A percentile compares a stretch with the other conserved stretches of the same genome.
phyloP scores from a whole-genome alignment of 2,329 filamentous ascomycete species.

The Tolypocladium nubicola region DNA sequence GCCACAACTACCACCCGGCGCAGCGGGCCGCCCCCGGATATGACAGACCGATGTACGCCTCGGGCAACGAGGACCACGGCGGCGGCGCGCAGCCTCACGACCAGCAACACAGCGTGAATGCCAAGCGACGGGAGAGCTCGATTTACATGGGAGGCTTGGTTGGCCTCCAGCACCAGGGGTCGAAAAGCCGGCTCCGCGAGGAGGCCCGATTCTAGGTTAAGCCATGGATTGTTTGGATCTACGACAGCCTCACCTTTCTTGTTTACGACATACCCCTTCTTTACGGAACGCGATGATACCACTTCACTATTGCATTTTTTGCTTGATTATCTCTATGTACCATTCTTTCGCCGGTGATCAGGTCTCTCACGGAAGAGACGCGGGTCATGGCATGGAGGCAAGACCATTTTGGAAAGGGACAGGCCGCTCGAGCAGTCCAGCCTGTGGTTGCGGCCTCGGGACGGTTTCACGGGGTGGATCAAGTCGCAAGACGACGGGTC shows the following conservation, averaged over 20 bases:
- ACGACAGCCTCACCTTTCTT: neutral
- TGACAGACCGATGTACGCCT: slow-evolving; percentile 25
- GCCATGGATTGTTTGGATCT: neutral
- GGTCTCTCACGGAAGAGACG: neutral
- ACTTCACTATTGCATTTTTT: neutral
- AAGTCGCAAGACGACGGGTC: neutral
- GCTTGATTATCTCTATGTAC: neutral
- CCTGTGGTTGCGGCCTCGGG: neutral
- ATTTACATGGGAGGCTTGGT: slow-evolving; percentile 43
- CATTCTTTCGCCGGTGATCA: neutral
- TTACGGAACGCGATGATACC: neutral
- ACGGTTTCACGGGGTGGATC: neutral
- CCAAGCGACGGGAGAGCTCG: slow-evolving; percentile 47
- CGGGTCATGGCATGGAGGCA: neutral
- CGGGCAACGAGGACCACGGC: slow-evolving; percentile 12
- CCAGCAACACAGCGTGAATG: slow-evolving; percentile 16
- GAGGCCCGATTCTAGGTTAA: slow-evolving; percentile 34
- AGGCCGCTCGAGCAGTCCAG: neutral
- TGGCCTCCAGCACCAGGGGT: slow-evolving; percentile 37
- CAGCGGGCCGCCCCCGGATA: slow-evolving; percentile 20
- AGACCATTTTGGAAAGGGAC: neutral
- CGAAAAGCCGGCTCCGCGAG: slow-evolving; percentile 43
- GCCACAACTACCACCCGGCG: slow-evolving; percentile 6
- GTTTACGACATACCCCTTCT: neutral
- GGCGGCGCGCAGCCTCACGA: slow-evolving; percentile 3